Evolutionary conservation across 768 basidiomycete species (phyloP).

Genomic region (Paxillus rubicundulus): DNA sequence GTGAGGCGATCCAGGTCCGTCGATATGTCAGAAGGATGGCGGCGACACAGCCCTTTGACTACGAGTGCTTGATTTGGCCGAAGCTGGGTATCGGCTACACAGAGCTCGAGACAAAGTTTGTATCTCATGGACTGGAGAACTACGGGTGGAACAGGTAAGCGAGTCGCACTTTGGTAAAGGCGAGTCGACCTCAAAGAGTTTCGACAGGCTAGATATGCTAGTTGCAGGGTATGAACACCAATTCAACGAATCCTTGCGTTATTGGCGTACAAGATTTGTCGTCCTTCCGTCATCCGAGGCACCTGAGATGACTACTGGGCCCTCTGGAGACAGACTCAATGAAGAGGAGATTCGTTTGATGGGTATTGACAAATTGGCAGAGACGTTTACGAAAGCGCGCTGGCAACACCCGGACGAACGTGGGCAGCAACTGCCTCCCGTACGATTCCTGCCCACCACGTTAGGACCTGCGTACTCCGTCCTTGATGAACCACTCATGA

Average conservation of each 20-base stretch:
- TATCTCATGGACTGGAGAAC: constrained; percentile 74
- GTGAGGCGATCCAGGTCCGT: constrained; percentile 86
- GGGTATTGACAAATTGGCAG: constrained; percentile 90
- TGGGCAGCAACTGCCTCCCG: constrained; percentile 48
- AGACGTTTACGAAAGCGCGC: constrained; percentile 79
- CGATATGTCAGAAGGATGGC: constrained; percentile 78
- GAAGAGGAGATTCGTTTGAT: constrained; percentile 86
- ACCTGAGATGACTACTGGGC: constrained; percentile 51
- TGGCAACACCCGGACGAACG: constrained; percentile 59
- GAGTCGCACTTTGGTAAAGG: not conserved
- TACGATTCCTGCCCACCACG: constrained; percentile 81
- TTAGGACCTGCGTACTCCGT: constrained; percentile 79
- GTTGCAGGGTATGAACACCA: constrained; percentile 80
- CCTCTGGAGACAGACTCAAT: constrained; percentile 70
- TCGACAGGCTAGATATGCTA: constrained; percentile 73
- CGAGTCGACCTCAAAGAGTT: not conserved
- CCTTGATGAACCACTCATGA: constrained; percentile 73
- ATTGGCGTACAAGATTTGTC: constrained; percentile 93
- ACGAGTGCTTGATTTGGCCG: constrained; percentile 93
- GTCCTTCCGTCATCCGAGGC: constrained; percentile 83
- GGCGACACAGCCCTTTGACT: constrained; percentile 61
- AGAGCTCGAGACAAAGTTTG: constrained; percentile 70
- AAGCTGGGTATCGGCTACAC: constrained; percentile 86
- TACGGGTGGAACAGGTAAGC: constrained; percentile 84
- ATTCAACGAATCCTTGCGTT: constrained; percentile 78